Evolutionary conservation across 2,329 filamentous ascomycete species (phyloP).

Genomic region (Penicillium sp.): DNA sequence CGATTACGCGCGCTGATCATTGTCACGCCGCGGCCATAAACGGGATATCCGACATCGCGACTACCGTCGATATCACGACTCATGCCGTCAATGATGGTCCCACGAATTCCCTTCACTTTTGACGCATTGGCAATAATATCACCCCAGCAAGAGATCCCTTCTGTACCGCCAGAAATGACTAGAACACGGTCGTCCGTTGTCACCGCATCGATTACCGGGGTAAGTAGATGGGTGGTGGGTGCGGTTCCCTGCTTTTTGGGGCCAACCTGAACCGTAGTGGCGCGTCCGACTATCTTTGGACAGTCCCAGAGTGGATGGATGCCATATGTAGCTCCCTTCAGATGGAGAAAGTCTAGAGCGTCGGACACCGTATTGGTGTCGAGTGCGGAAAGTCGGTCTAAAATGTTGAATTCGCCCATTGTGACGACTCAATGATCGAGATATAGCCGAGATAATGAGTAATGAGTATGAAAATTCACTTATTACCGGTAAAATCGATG

Average conservation of each 20-base stretch:
- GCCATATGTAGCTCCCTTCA: conserved; percentile 27
- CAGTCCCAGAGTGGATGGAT: conserved; percentile 28
- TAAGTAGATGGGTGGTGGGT: conserved; percentile 19
- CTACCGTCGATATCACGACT: conserved; percentile 40
- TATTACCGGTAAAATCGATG: no score
- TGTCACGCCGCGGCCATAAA: conserved; percentile 37
- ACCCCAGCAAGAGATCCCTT: conserved; percentile 29
- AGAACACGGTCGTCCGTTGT: conserved; percentile 25
- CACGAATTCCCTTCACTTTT: conserved; percentile 30
- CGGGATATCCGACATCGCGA: conserved; percentile 36
- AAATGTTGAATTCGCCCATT: conserved; percentile 10
- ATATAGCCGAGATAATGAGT: not conserved
- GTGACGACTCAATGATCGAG: not conserved
- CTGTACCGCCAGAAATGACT: conserved; percentile 23
- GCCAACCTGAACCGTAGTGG: conserved; percentile 26
- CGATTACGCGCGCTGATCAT: conserved; percentile 40
- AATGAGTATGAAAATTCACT: no score
- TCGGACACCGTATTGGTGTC: conserved; percentile 31
- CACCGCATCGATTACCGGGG: conserved; percentile 23
- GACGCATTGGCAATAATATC: conserved; percentile 30
- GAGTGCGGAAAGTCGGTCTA: conserved; percentile 21
- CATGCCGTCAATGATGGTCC: conserved; percentile 38
- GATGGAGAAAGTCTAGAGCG: conserved; percentile 26
- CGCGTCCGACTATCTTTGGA: conserved; percentile 27
- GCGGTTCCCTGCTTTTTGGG: conserved; percentile 8